Percentiles rank a stretch among this genome's conserved stretches.
phyloP scores from a whole-genome alignment of 1,284 basidiomycete genomes.

The Rhodotorula mucilaginosa region DNA sequence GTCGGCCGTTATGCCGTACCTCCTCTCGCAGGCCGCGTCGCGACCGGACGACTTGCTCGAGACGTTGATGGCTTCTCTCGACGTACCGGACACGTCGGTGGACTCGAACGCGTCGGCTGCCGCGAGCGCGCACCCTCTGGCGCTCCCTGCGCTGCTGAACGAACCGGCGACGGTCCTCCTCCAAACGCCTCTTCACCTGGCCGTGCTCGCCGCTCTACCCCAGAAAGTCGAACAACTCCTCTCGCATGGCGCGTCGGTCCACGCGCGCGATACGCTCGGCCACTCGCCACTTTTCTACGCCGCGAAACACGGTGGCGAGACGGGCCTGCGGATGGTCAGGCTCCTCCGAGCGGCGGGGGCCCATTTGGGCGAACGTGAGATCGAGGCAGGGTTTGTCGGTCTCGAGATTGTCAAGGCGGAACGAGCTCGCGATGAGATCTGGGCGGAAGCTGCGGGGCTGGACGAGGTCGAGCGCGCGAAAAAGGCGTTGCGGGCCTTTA shows the following conservation, averaged over 20 bases:
- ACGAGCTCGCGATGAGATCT: slow-evolving; percentile 15
- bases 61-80: slow-evolving; percentile 28
- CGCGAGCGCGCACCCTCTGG: slow-evolving; percentile 6
- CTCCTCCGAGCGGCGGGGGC: slow-evolving; percentile 71
- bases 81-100: background rate
- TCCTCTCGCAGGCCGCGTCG: slow-evolving; percentile 40
- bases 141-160: slow-evolving; percentile 40
- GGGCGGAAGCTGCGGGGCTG: slow-evolving; percentile 23
- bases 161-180: slow-evolving; percentile 49
- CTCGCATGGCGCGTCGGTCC: slow-evolving; percentile 78
- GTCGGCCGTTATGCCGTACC: slow-evolving; percentile 39
- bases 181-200: slow-evolving; percentile 74
- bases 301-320: slow-evolving; percentile 49
- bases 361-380: slow-evolving; percentile 63
- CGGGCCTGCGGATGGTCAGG: slow-evolving; percentile 54
- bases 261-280: slow-evolving; percentile 70
- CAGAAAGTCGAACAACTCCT: slow-evolving; percentile 63
- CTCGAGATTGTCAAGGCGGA: slow-evolving; percentile 37
- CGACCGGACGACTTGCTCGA: slow-evolving; percentile 30
- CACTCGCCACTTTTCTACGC: slow-evolving; percentile 64
- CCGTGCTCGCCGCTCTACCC: slow-evolving; percentile 66
- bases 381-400: slow-evolving; percentile 58
- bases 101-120: background rate
- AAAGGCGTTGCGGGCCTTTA: background rate
- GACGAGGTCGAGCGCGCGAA: slow-evolving; percentile 24